Evolutionary conservation across 441 rosid genomes (phyloP).

Genomic region (Erodium moschatum): DNA sequence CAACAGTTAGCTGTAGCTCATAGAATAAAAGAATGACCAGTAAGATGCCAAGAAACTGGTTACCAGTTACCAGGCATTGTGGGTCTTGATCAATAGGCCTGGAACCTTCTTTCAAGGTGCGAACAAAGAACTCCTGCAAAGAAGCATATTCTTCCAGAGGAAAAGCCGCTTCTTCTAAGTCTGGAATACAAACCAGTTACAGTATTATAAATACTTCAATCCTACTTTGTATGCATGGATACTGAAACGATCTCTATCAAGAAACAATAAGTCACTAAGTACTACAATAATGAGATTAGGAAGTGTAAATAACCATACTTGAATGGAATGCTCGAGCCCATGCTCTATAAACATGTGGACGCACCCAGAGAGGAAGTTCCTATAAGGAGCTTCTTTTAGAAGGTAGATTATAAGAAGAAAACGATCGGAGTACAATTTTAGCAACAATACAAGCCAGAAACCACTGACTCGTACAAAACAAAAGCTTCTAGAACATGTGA

Average conservation of each 20-base stretch:
- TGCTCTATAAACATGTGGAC: conserved; percentile 68
- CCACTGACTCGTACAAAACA: neutral
- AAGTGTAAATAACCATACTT: conserved; percentile 37
- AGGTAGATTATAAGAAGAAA: conserved; percentile 17
- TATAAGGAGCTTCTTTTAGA: conserved; percentile 27
- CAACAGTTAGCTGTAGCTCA: conserved; percentile 21
- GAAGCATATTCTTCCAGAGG: conserved; percentile 77
- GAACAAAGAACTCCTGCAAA: conserved; percentile 75
- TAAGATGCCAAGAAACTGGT: conserved; percentile 37
- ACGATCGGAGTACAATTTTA: conserved; percentile 2
- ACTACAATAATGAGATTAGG: neutral
- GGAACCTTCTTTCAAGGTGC: conserved; percentile 74
- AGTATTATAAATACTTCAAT: conserved; percentile 16
- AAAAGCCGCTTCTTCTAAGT: conserved; percentile 74
- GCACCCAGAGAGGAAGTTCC: conserved; percentile 84
- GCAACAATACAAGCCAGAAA: conserved; percentile 8
- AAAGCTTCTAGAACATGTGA: neutral
- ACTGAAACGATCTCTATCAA: conserved; percentile 6
- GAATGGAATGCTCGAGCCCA: conserved; percentile 96
- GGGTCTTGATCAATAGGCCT: conserved; percentile 82
- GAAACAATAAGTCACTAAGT: conserved; percentile 11
- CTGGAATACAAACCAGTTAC: conserved; percentile 35
- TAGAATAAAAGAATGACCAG: conserved; percentile 18
- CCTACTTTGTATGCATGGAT: conserved; percentile 1
- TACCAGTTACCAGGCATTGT: conserved; percentile 90